These are phyloP conservation scores for Colletotrichum somersetense DNA, from an alignment of 2,329 filamentous ascomycete species.

Conservation along the genomic window DNA sequence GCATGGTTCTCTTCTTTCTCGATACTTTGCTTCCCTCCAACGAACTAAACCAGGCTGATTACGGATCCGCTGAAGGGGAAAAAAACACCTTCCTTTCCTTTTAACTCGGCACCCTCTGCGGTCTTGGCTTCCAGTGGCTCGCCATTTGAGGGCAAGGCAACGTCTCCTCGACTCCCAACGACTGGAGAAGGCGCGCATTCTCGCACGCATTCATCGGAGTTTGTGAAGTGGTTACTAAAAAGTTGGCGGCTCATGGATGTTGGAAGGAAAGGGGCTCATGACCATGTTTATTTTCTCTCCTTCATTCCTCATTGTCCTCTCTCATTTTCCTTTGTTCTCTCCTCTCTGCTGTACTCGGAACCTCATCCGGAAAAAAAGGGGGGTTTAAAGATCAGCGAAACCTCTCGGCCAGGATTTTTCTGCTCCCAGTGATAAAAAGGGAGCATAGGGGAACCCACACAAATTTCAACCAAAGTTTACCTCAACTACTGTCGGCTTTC, in stretches of 20 bases:
- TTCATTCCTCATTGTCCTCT: slow-evolving; percentile 6
- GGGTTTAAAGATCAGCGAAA: slow-evolving; percentile 22
- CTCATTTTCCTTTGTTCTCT: slow-evolving; percentile 39
- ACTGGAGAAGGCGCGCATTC: slow-evolving; percentile 41
- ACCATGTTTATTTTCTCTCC: slow-evolving; percentile 23
- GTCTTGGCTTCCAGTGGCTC: slow-evolving; percentile 26
- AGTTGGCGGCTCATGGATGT: slow-evolving; percentile 38
- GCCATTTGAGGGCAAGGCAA: slow-evolving; percentile 14
- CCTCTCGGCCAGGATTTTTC: slow-evolving; percentile 28
- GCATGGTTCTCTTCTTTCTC: slow-evolving; percentile 24
- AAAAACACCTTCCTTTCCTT: slow-evolving; percentile 23
- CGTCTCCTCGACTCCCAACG: slow-evolving; percentile 39
- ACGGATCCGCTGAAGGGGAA: slow-evolving; percentile 31
- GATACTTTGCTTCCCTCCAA: slow-evolving; percentile 33
- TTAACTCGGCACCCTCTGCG: slow-evolving; percentile 35
- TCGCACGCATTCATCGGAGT: slow-evolving; percentile 43
- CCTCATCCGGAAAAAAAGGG: slow-evolving; percentile 14
- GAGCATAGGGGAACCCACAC: slow-evolving; percentile 34
- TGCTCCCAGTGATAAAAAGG: slow-evolving; percentile 34
- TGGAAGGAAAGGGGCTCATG: slow-evolving; percentile 40
- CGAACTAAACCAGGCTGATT: slow-evolving; percentile 29
- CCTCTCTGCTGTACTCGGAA: slow-evolving; percentile 33
- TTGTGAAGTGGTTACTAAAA: slow-evolving; percentile 42
- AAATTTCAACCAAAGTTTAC: slow-evolving; percentile 39
- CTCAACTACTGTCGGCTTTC: background rate